Base-by-base conservation (phyloP, 371 early-diverging fungal genomes). In the Gilbertella persicaria region DNA sequence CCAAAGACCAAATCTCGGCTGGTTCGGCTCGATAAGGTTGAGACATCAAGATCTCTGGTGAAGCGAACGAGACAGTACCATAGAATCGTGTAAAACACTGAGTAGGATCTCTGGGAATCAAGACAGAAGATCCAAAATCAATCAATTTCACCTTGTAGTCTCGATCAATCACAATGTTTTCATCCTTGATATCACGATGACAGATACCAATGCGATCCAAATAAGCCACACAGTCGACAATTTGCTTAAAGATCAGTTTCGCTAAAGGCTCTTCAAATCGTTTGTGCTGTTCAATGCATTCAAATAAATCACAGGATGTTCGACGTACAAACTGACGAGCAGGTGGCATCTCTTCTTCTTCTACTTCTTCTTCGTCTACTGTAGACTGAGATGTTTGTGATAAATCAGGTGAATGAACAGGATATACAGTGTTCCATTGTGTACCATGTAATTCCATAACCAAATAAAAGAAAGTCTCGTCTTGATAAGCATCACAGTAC, bases 1-100 rank as follows among this genome's bases (percentile, higher is more conserved):
- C 93, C 20, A 92, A 60, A 1, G 90, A 83, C 93, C 93, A 94
- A 33, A 92, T 72, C 45, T 94, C 94, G 37, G 88, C 87, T n/a
- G 89, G 82, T 25, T 86, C 88, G 13, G 91, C 91, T 14, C 81
- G 70, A 62, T 92, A 92, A 54, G 69, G 75, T 47, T 82, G 72
- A 9, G 84, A 83, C 49, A 69, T 69, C 37, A 94, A 67, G 25
- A 92, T 91, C 65, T 94, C 92, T n/a, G 93, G 93, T 23, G 90
- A 78, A n/a, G 90, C 90, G 61, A 73, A 75, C 2, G 78, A 73
- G 3, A 73, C 45, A 1, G 78, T 77, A 4, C 78, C 78, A 46
- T 71, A 73, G 50, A 77, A 77, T 19, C 67, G 58, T n/a, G 54
- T 60, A 41, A 69, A 71, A 8, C 57, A 53, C 21, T 64, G 56